Base-by-base conservation (phyloP, 2,329 filamentous ascomycete genomes). In the Scytalidium lignicola region DNA sequence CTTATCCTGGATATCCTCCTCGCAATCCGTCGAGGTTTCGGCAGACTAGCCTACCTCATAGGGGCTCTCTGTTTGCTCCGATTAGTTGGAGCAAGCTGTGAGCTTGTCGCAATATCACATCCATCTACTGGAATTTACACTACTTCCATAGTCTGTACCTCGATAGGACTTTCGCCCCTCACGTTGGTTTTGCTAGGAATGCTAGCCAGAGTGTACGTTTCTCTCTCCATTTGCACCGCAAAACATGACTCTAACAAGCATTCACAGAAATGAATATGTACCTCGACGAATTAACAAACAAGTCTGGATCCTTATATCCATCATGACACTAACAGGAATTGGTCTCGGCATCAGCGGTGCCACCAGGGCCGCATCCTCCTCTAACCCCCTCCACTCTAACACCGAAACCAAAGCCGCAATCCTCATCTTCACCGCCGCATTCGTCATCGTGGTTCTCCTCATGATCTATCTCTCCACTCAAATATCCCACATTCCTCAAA, bases 141-240 rank as follows among this genome's bases (percentile, higher is more conserved):
- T 2, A 43, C 45, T 2, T 42, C 50, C 6, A 43, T 49, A 15
- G 40, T 51, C 19, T 49, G 46, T 43, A 49, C 43, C 2, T 48
- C 46, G 1, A 51, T 51, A 28, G 46, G 50, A 5, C 29, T 51
- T 3, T 43, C 50, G 19, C 46, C 50, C 6, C 40, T 49, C 13
- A 51, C 43, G 3, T 32, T 49, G n/a, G 28, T 51, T 2, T 48
- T 43, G 10, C 43, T 51, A 7, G 47, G 50, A 15, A 13, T 51
- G 3, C 39, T 51, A 15, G 28, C 43, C 3, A 39, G 50, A 49
- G 46, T 51, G 50, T 51, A 51, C 9, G 50, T 49, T 43, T 23
- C 18, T 21, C 2, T 26, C 13, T 42, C 28, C 15, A 20, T 26
- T 26, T n/a, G 10, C 10, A 13, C n/a, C 15, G 10, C 5, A 20